Evolutionary conservation across 495 filamentous ascomycete species (phyloP).

Genomic region (Aspergillus bertholletiae): DNA sequence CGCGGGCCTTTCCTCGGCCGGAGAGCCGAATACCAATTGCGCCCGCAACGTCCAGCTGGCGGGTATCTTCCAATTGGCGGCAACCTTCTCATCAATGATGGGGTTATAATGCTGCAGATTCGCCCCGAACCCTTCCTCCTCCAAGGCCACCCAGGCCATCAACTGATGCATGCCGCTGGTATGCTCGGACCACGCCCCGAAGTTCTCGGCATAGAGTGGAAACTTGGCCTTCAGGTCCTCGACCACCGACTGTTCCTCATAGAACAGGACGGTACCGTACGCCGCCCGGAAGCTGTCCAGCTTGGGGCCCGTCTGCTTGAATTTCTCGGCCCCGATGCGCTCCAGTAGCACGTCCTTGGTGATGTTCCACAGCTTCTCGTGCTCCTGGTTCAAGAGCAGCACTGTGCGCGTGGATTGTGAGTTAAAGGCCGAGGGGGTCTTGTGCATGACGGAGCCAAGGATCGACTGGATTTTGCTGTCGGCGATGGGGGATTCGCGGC

Average conservation of each 20-base stretch:
- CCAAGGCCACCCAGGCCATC: constrained; percentile 50
- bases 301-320: constrained; percentile 37
- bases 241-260: constrained; percentile 45
- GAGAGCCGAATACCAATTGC: constrained; percentile 52
- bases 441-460: constrained; percentile 43
- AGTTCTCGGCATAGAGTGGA: constrained; percentile 39
- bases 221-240: constrained; percentile 43
- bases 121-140: constrained; percentile 47
- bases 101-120: constrained; percentile 58
- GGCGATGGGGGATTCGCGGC: constrained; percentile 40
- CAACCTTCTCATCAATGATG: constrained; percentile 41
- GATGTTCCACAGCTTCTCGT: constrained; percentile 50
- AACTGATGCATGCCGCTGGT: constrained; percentile 54
- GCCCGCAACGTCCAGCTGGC: constrained; percentile 43
- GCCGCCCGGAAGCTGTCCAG: constrained; percentile 41
- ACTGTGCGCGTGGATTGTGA: constrained; percentile 51
- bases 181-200: constrained; percentile 49
- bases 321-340: neutral
- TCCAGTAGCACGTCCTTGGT: constrained; percentile 9
- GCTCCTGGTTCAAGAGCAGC: constrained; percentile 44
- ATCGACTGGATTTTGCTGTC: constrained; percentile 49
- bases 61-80: constrained; percentile 45
- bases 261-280: constrained; percentile 54
- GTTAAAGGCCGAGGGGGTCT: constrained; percentile 53
- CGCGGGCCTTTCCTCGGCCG: constrained; percentile 22